These are phyloP conservation scores for Fraxinus sp. DNA, from an alignment of 305 asterid species.

Conservation along the genomic window DNA sequence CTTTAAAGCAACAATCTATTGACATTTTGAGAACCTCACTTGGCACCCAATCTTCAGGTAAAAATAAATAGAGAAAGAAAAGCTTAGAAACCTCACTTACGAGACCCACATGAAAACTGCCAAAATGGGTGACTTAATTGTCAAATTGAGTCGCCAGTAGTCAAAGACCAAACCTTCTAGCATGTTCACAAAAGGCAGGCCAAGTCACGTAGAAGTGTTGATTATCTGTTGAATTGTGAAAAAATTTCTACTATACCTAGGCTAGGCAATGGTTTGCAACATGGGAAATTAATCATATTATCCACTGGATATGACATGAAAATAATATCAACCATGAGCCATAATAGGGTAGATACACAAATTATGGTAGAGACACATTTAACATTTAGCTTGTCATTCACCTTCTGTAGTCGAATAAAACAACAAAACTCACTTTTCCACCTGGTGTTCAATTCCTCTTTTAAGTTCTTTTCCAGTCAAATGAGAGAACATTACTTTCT, in stretches of 20 bases:
- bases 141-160: background rate
- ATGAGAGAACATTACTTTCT: background rate
- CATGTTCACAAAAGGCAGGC: background rate
- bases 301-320: background rate
- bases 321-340: background rate
- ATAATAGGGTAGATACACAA: background rate
- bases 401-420: background rate
- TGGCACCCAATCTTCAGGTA: background rate
- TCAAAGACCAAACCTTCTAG: background rate
- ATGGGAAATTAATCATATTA: background rate
- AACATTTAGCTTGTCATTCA: background rate
- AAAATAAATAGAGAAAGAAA: background rate
- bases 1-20: background rate
- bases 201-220: background rate
- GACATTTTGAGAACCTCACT: background rate
- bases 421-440: background rate
- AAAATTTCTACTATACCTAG: background rate
- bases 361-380: background rate
- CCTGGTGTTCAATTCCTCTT: background rate
- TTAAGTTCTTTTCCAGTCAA: background rate
- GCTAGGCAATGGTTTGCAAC: background rate
- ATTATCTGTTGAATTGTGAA: background rate
- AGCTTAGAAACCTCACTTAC: background rate
- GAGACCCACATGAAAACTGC: constrained; percentile 1
- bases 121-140: background rate